Evolutionary conservation across 2,329 filamentous ascomycete genomes (phyloP), one percentile per base, ranked within the genome.

Genomic region (Ascocoryne sarcoides): DNA sequence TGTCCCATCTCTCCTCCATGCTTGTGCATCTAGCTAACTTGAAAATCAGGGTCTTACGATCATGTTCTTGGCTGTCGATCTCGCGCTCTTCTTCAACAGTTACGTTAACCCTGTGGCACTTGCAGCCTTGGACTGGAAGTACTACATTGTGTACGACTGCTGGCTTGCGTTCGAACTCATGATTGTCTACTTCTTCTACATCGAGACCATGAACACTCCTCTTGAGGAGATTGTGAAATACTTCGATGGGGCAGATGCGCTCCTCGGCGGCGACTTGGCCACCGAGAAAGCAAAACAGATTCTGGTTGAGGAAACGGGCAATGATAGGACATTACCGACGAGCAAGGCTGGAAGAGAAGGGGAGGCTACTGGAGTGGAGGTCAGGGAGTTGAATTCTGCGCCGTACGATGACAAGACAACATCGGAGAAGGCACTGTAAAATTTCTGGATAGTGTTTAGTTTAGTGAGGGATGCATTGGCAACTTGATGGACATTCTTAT

Each of bases 141-240:
- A 64, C 45, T 67, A 67, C 47, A 61, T 66, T 30, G 61, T 67
- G 17, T 65, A 66, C 44, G 61, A 63, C 19, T 59, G 50, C 34
- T 60, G 53, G 55, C 44, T 60, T 5, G 43, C 47, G 10, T 38
- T 56, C 30, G 53, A 57, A 30, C 42, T 56, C 5, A 30, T 45
- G 16, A 26, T 56, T 19, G 50, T 59, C 19, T 59, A 45, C 36
- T 50, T 54, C 38, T 59, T 55, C 54, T 66, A 62, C 50, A 57
- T 64, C 42, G 65, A 68, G 50, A 68, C 65, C 19, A 52, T 59
- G 12, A 64, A 65, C 51, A 65, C 63, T 5, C 59, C 65, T 30
- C 58, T 68, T 18, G 65, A 67, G 50, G 64, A 67, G 43, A 67
- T 67, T 40, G 65, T 64, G 36, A 65, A 62, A 50, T 58, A 62